A percentile compares a stretch with the other conserved stretches of the same genome.
Evolutionary conservation across 331 rosid species (phyloP).

Genomic region (Ulmus americana): DNA sequence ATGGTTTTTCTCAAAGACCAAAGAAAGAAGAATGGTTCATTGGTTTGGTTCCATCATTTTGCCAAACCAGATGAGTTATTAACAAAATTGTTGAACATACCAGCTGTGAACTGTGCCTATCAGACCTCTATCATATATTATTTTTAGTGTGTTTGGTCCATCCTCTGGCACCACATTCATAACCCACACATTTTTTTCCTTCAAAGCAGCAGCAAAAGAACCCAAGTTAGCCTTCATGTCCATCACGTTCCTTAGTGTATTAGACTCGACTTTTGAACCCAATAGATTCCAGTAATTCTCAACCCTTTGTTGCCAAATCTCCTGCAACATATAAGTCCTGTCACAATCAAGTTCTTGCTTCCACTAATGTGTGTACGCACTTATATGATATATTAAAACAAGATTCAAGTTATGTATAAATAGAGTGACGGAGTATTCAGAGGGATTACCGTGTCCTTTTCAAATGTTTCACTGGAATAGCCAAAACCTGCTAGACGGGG

Average conservation of each 20-base stretch:
- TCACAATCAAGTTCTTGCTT: constrained; percentile 7
- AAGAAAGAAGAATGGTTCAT: background rate
- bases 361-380: background rate
- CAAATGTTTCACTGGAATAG: constrained; percentile 21
- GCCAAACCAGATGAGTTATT: background rate
- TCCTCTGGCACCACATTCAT: constrained; percentile 51
- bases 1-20: background rate
- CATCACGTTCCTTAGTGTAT: constrained; percentile 39
- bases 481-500: constrained; percentile 32
- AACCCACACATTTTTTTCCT: constrained; percentile 44
- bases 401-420: background rate
- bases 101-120: constrained; percentile 44
- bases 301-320: constrained; percentile 33
- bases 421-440: background rate
- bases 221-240: constrained; percentile 50
- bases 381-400: background rate
- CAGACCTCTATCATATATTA: constrained; percentile 49
- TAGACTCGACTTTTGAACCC: constrained; percentile 28
- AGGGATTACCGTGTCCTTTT: constrained; percentile 31
- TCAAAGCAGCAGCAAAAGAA: constrained; percentile 45
- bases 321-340: constrained; percentile 23
- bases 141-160: constrained; percentile 40
- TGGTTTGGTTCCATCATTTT: constrained; percentile 1
- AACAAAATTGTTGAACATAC: constrained; percentile 21
- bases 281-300: constrained; percentile 35